phyloP scores from a whole-genome alignment of 2,329 filamentous ascomycete species.

The Arthroderma sp. region DNA sequence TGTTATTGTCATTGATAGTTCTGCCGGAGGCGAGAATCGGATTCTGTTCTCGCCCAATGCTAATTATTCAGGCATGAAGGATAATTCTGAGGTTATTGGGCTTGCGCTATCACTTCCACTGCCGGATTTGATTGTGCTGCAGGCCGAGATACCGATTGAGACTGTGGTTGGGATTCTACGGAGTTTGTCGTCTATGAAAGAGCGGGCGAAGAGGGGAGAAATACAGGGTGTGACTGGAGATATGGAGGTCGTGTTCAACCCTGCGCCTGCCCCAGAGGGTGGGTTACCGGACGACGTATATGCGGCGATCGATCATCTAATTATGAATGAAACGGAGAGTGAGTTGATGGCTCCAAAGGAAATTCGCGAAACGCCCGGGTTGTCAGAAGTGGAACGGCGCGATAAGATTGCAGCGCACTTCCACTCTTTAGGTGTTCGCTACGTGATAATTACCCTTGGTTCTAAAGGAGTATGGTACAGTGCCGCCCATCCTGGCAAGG shows the following conservation, averaged over 20 bases:
- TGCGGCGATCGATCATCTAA: constrained; percentile 56
- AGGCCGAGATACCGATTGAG: constrained; percentile 60
- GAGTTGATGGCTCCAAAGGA: constrained; percentile 51
- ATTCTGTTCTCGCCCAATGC: constrained; percentile 63
- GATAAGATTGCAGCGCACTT: constrained; percentile 50
- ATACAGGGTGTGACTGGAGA: constrained; percentile 22
- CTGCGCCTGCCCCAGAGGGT: constrained; percentile 70
- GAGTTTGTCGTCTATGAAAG: constrained; percentile 20
- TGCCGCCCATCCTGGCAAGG: constrained; percentile 36
- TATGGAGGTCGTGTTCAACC: constrained; percentile 66
- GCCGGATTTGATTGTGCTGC: constrained; percentile 57
- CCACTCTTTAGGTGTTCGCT: constrained; percentile 53
- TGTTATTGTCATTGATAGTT: constrained; percentile 62
- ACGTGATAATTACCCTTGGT: constrained; percentile 75
- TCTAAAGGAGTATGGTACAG: constrained; percentile 61
- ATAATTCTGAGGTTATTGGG: constrained; percentile 25
- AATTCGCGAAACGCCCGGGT: constrained; percentile 16
- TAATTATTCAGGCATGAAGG: constrained; percentile 41
- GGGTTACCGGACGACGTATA: constrained; percentile 55
- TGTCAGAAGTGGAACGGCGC: constrained; percentile 32
- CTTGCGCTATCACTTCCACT: constrained; percentile 24
- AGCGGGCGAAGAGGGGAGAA: constrained; percentile 24
- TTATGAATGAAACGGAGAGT: constrained; percentile 87
- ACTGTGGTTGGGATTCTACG: constrained; percentile 51
- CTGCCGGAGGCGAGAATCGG: constrained; percentile 56